phyloP scores from a whole-genome alignment of 2,329 filamentous ascomycete species.

The Dactylonectria macrodidyma region DNA sequence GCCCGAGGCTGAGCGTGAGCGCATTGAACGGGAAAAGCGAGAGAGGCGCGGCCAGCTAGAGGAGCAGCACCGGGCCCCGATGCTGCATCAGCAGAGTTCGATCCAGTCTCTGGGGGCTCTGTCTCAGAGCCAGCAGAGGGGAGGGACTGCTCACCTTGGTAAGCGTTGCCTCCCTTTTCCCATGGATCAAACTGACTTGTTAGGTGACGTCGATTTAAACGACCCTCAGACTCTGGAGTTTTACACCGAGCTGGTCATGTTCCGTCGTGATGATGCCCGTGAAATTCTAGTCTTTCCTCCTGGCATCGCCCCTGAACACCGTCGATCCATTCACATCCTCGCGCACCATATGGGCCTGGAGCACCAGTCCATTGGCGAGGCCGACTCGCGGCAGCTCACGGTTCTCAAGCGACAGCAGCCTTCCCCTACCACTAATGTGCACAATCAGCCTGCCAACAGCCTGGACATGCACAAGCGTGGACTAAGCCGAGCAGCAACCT shows the following conservation, averaged over 20 bases:
- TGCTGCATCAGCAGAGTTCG: slow-evolving; percentile 87
- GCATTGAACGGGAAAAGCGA: slow-evolving; percentile 97
- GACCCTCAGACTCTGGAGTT: slow-evolving; percentile 89
- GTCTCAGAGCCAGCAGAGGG: slow-evolving; percentile 73
- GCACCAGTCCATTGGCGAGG: slow-evolving; percentile 90
- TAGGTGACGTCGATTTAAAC: slow-evolving; percentile 87
- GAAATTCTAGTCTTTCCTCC: slow-evolving; percentile 90
- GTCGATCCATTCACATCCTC: slow-evolving; percentile 92
- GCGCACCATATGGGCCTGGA: slow-evolving; percentile 95
- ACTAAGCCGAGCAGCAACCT: slow-evolving; percentile 94
- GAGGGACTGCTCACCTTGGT: slow-evolving; percentile 61
- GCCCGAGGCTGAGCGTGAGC: slow-evolving; percentile 91
- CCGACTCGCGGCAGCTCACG: slow-evolving; percentile 90
- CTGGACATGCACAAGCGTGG: slow-evolving; percentile 86
- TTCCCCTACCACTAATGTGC: slow-evolving; percentile 68
- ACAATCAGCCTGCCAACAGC: slow-evolving; percentile 73
- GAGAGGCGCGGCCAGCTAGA: slow-evolving; percentile 96
- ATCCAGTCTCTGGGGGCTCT: slow-evolving; percentile 82
- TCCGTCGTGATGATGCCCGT: slow-evolving; percentile 83
- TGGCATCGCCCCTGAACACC: slow-evolving; percentile 84
- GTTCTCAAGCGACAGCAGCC: slow-evolving; percentile 80
- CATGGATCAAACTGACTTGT: slow-evolving; percentile 32
- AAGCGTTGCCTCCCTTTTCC: slow-evolving; percentile 44
- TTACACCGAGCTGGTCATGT: slow-evolving; percentile 91
- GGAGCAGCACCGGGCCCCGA: slow-evolving; percentile 89